Conservation (phyloP, 805 yeast species). For the Metschnikowia lunata region DNA sequence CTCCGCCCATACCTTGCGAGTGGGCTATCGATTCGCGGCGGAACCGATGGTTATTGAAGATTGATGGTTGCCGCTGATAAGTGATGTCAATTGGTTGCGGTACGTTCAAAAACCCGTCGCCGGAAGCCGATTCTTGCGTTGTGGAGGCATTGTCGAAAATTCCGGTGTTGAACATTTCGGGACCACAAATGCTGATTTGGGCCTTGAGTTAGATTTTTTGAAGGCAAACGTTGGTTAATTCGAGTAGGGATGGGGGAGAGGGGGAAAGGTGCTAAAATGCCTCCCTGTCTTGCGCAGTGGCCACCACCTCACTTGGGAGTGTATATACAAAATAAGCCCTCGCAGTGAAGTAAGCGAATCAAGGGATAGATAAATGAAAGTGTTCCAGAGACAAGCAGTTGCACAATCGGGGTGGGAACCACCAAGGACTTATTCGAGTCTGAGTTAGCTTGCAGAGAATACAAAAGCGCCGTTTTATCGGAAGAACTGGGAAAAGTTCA, state of each 20-base stretch:
- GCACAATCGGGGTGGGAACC: too few relatives aligned
- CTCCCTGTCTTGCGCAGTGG: conserved; percentile 6
- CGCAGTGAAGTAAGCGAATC: conserved; percentile 10
- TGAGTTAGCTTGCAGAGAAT: too few relatives aligned
- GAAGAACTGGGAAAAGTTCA: too few relatives aligned
- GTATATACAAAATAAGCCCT: conserved; percentile 6
- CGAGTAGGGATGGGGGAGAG: background rate
- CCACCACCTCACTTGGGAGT: background rate
- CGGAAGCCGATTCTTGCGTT: conserved; percentile 20
- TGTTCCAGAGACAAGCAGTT: too few relatives aligned
- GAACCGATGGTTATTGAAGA: conserved; percentile 42
- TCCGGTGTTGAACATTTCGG: conserved; percentile 38
- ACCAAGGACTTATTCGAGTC: too few relatives aligned
- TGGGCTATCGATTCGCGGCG: conserved; percentile 92
- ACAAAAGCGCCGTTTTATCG: too few relatives aligned
- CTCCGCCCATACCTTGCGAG: conserved; percentile 97
- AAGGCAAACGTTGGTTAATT: background rate
- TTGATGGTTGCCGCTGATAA: conserved; percentile 38
- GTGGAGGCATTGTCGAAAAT: conserved; percentile 34
- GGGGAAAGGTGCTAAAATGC: too few relatives aligned
- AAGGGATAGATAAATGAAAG: conserved; percentile 4
- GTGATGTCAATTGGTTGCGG: conserved; percentile 45
- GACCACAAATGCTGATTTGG: background rate
- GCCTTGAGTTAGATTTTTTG: background rate
- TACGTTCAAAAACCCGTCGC: conserved; percentile 19